Percentiles rank a stretch among this genome's conserved stretches.
phyloP scores from a whole-genome alignment of 805 yeast genomes.

The Starmerella floricola region DNA sequence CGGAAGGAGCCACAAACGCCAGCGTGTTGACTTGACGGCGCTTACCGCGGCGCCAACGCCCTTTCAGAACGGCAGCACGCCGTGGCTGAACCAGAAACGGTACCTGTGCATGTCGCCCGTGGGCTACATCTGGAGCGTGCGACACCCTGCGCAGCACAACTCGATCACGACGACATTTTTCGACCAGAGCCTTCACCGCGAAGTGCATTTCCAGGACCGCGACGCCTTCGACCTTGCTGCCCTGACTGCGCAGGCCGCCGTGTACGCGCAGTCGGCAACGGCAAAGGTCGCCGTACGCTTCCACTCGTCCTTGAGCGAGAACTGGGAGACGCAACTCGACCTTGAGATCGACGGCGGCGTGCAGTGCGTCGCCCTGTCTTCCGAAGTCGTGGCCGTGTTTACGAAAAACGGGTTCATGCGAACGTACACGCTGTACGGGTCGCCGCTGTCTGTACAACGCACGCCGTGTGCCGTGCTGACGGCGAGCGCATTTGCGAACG shows the following conservation, averaged over 20 bases:
- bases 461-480: conserved; percentile 47
- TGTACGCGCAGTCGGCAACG: conserved; percentile 43
- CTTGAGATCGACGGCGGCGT: conserved; percentile 31
- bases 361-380: conserved; percentile 58
- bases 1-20: background rate
- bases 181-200: conserved; percentile 61
- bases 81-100: conserved; percentile 59
- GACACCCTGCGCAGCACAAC: conserved; percentile 42
- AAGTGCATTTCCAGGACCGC: conserved; percentile 74
- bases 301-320: conserved; percentile 49
- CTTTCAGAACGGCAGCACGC: conserved; percentile 79
- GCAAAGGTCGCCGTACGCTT: conserved; percentile 47
- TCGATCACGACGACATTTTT: conserved; percentile 81
- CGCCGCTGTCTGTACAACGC: conserved; percentile 45
- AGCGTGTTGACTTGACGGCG: background rate
- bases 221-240: conserved; percentile 63
- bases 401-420: conserved; percentile 68
- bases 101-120: conserved; percentile 67
- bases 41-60: conserved; percentile 32
- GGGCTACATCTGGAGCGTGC: conserved; percentile 75
- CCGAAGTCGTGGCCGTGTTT: conserved; percentile 50
- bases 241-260: conserved; percentile 51
- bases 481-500: conserved; percentile 48
- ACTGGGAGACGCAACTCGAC: conserved; percentile 45
- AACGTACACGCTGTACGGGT: conserved; percentile 58